phyloP scores from a whole-genome alignment of 2,329 filamentous ascomycete species.

The Gliomastix tumulicola region DNA sequence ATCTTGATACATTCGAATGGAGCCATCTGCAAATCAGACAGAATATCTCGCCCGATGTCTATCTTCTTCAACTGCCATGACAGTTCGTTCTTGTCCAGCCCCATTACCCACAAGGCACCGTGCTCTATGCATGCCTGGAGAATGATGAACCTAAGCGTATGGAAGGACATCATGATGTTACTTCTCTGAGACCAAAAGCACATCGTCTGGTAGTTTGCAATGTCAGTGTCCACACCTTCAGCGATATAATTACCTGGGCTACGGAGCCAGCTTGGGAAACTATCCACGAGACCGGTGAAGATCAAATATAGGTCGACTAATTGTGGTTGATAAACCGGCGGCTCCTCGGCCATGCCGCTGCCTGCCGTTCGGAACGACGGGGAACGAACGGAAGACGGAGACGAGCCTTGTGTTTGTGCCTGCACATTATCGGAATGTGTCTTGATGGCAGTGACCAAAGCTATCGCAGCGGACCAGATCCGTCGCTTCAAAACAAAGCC shows the following conservation, averaged over 20 bases:
- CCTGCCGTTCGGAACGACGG: too few species aligned
- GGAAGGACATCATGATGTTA: constrained; percentile 1
- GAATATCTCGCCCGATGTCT: constrained; percentile 2
- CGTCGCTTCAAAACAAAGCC: neutral
- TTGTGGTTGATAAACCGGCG: too few species aligned
- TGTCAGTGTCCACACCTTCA: constrained; percentile 1
- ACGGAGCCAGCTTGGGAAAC: neutral
- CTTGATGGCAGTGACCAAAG: constrained; percentile 1
- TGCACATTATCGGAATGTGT: neutral
- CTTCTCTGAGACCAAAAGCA: constrained; percentile 1
- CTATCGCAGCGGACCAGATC: constrained; percentile 1
- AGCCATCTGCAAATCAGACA: constrained; percentile 1
- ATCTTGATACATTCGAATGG: constrained; percentile 2
- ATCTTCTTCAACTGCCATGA: constrained; percentile 1
- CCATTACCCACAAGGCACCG: constrained; percentile 1
- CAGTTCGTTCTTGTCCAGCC: neutral
- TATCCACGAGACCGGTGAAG: constrained; percentile 1
- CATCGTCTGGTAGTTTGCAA: neutral
- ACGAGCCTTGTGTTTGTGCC: neutral
- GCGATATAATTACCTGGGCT: neutral
- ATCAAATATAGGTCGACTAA: neutral
- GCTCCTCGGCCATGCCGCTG: too few species aligned
- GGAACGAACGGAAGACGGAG: too few species aligned
- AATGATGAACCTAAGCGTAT: constrained; percentile 1
- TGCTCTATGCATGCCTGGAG: constrained; percentile 1